Evolutionary conservation across 495 filamentous ascomycete genomes (phyloP).

Genomic region (Talaromyces proteolyticus): DNA sequence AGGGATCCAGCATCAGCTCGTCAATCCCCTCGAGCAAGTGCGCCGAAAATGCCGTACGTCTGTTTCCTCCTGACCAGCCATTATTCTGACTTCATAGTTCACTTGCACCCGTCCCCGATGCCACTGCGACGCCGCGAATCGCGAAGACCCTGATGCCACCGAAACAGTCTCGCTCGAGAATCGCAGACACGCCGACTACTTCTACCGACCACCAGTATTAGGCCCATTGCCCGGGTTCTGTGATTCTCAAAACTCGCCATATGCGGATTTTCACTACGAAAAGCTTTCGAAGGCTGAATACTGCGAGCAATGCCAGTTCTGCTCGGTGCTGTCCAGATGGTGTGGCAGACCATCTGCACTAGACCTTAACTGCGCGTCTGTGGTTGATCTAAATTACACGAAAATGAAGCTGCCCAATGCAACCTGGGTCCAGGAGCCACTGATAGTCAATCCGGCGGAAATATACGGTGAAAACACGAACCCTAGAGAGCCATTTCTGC

Average conservation of each 20-base stretch:
- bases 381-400: background rate
- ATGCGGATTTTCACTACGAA: slow-evolving; percentile 2
- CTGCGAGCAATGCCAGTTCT: slow-evolving; percentile 7
- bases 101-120: background rate
- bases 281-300: slow-evolving; percentile 5
- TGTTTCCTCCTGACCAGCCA: background rate
- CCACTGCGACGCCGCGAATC: slow-evolving; percentile 4
- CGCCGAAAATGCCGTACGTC: slow-evolving; percentile 4
- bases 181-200: slow-evolving; percentile 25
- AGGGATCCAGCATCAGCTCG: background rate
- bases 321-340: slow-evolving; percentile 1
- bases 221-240: background rate
- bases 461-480: background rate
- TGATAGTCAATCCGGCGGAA: slow-evolving; percentile 4
- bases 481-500: background rate
- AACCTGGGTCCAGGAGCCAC: slow-evolving; percentile 7
- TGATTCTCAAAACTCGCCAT: background rate
- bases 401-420: slow-evolving; percentile 4
- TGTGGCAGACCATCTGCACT: slow-evolving; percentile 1
- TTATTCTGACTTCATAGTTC: background rate
- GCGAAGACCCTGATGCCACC: background rate
- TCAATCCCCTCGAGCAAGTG: slow-evolving; percentile 3
- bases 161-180: background rate
- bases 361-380: background rate
- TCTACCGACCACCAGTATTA: slow-evolving; percentile 25